phyloP scores from a whole-genome alignment of 192 early-diverging fungal genomes.

The Diversispora eburnea region DNA sequence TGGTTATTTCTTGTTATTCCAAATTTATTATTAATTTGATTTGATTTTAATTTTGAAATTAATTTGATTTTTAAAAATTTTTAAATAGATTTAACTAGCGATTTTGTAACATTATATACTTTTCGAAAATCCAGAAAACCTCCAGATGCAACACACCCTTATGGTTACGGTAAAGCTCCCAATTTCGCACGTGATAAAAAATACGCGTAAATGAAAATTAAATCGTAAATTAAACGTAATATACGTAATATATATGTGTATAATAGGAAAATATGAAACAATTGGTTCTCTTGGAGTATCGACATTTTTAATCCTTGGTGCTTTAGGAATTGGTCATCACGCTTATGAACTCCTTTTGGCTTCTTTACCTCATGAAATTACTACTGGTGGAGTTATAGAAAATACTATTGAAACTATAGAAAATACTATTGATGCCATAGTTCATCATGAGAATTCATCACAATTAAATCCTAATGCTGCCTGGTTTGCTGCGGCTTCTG shows the following conservation, averaged over 20 bases:
- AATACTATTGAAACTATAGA: not conserved
- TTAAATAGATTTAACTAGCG: constrained; percentile 57
- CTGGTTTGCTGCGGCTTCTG: constrained; percentile 64
- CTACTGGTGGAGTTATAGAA: not conserved
- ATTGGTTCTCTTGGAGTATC: constrained; percentile 65
- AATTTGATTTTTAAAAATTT: too few species aligned
- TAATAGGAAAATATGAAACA: constrained; percentile 56
- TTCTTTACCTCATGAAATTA: constrained; percentile 27
- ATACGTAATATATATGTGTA: too few species aligned
- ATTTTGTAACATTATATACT: constrained; percentile 77
- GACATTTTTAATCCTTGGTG: constrained; percentile 62
- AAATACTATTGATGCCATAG: constrained; percentile 18
- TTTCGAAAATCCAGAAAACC: constrained; percentile 64
- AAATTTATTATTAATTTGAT: not conserved
- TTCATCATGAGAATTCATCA: constrained; percentile 19
- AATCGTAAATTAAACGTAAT: too few species aligned
- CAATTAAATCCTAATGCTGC: constrained; percentile 61
- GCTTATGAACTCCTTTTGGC: constrained; percentile 53
- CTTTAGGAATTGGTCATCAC: constrained; percentile 62
- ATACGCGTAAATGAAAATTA: not conserved
- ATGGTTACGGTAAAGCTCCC: constrained; percentile 51
- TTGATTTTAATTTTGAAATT: too few species aligned
- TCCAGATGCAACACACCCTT: constrained; percentile 62
- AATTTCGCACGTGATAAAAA: not conserved
- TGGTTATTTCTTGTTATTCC: not conserved